Evolutionary conservation across 176 grass and related monocot species (phyloP), one percentile per base, ranked within the genome.

Genomic region (Tillandsia fasciculata): DNA sequence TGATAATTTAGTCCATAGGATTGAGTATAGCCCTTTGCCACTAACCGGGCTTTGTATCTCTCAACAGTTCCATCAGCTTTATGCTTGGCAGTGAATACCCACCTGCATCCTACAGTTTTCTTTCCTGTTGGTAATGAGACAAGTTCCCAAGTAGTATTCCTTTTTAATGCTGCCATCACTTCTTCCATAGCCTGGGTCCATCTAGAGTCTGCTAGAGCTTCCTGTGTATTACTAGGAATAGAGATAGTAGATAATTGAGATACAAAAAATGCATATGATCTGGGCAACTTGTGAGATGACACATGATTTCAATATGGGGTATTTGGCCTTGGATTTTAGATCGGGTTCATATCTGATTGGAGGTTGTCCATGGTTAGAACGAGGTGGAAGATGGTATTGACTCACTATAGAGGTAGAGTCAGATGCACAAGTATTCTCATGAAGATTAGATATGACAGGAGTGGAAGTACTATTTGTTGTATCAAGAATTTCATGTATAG

Each of bases 21-120:
- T 6, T 67, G 22, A 3, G 10, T 67, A 54, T 52, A 76, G 2
- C 74, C 74, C 53, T 76, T 67, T 14, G 63, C 14, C 7, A 76
- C 64, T 5, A 67, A 12, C 2, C n/a, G 1, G 10, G 74, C 42
- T 12, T 76, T 67, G 11, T 67, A 67, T 11, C 63, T 24, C 3
- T 76, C 63, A 11, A 67, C 10, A 1, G 1, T 52, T 14, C 73
- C 56, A 53, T 76, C 23, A 12, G 59, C 48, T 14, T 50, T 53
- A 27, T 52, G 9, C 8, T 75, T 65, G 4, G 66, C 14, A 14
- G 13, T 61, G 11, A 26, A 65, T 3, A 65, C 59, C 20, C 48
- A 66, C 14, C 33, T 67, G 24, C 11, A 67, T 0, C 61, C 53
- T 9, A 75, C 47, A 2, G 3, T 11, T 51, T 66, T 61, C 42